Evolutionary conservation across 345 rosid species (phyloP), one percentile per base, ranked within the genome.

Genomic region (Eucalyptus pauciflora): DNA sequence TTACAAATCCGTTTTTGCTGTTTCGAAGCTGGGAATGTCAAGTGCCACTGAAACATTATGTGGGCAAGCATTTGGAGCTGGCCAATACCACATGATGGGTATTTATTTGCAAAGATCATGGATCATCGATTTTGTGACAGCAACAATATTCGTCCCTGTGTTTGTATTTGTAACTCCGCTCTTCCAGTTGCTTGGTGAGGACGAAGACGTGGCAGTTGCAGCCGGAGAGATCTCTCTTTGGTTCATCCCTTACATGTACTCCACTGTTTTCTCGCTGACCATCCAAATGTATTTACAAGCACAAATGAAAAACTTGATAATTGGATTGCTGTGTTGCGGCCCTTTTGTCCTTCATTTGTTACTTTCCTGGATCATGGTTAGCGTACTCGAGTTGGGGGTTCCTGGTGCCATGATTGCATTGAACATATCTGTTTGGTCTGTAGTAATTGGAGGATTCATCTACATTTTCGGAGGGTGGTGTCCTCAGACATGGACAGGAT

Each of bases 11-110:
- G 18, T 86, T 86, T 8, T 71, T 24, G 86, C 48, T 76, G 48
- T 76, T 76, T 41, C 5, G 16, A 58, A 93, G 94, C 29, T 93
- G 27, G 94, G 94, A 33, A 93, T 93, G 94, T 90, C 93, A 33
- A 93, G 94, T 18, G 94, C 94, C 12, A 89, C 93, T 2, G 94
- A 93, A 49, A 93, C 94, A 25, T 86, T 93, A 41, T 93, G 94
- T 15, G 92, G 94, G 13, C 94, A 93, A 89, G 93, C 94, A 20
- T 93, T 62, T 56, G 94, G 94, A 14, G 94, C 94, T 1, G 67
- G 87, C 50, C 93, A 90, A 33, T 80, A 89, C 89, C 90, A 91
- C 86, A 91, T 93, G 93, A 45, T 93, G 81, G 94, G 94, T 3
- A 88, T 93, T 58, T 93, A 91, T 69, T 86, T 93, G 88, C 94